Base-by-base conservation (phyloP, 306 rosid species). In the Quercus wislizeni region DNA sequence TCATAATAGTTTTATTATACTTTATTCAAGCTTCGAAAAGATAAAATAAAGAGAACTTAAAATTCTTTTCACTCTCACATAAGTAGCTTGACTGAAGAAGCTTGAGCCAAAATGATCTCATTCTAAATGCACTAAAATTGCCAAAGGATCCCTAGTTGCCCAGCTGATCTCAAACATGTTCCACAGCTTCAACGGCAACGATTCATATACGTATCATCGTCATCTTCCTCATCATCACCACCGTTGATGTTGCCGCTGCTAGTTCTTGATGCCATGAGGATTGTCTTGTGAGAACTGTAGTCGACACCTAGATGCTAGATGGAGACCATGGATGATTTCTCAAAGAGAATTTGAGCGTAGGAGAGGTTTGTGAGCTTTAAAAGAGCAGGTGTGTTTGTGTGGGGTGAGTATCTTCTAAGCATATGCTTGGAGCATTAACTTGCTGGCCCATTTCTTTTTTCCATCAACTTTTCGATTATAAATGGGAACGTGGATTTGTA, bases 131-230 rank as follows among this genome's bases (percentile, higher is more conserved):
- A 80, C 75, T 88, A 41, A 41, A 41, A 41, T 41, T 41, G 94
- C 97, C 97, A 92, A 92, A 92, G 94, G 90, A 79, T 85, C 71
- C 73, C 77, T 79, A 76, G 97, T 92, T 90, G 94, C 97, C 97
- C 97, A 81, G 83, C 58, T 78, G 87, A 83, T 81, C 73, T 81
- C 74, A 79, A 81, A 77, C 91, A 80, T 83, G 86, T 78, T 73
- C 75, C 35, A 64, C 61, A 56, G 27, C 25, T 82, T 74, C 68
- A 81, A 20, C 79, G 81, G 61, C 80, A 82, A 85, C 54, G 58
- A 79, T 65, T 77, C 11, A 73, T 73, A 3, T 6, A 6, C 41
- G 38, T 14, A 13, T 23, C 79, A 3, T 70, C 77, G 1, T 74
- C 87, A 1, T 86, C 67, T 0, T 58, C 87, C 0, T 83, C 88